Percentiles rank a stretch among this genome's conserved stretches.
These are phyloP conservation scores for Naganishia antarctica DNA, from an alignment of 768 basidiomycete species.

Conservation along the genomic window DNA sequence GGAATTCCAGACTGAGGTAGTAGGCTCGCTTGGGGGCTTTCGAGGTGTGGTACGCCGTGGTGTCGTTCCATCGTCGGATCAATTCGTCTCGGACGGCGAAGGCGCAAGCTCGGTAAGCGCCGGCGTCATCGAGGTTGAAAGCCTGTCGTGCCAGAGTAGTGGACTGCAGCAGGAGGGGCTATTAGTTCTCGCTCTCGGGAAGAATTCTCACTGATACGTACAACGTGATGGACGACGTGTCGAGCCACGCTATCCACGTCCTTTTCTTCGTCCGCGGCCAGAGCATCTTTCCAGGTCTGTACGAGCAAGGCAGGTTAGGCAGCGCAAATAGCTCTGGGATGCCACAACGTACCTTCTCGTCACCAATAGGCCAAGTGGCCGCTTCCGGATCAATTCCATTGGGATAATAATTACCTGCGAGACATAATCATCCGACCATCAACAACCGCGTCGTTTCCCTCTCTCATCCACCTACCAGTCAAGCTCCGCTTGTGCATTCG, in stretches of 20 bases:
- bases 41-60: conserved; percentile 57
- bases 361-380: conserved; percentile 49
- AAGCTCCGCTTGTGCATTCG: conserved; percentile 31
- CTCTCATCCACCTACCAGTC: conserved; percentile 23
- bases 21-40: conserved; percentile 55
- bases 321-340: too few species aligned
- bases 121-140: conserved; percentile 70
- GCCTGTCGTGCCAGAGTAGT: conserved; percentile 82
- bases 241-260: conserved; percentile 39
- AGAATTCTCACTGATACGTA: background rate
- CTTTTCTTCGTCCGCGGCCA: conserved; percentile 41
- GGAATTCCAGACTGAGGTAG: conserved; percentile 90
- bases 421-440: background rate
- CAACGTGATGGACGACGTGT: conserved; percentile 42
- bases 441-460: background rate
- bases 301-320: background rate
- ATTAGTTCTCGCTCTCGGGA: conserved; percentile 8
- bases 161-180: conserved; percentile 22
- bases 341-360: conserved; percentile 34
- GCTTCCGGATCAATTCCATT: conserved; percentile 34
- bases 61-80: conserved; percentile 68
- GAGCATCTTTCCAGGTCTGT: conserved; percentile 45
- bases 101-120: conserved; percentile 88
- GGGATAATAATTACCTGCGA: conserved; percentile 41
- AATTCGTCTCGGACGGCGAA: conserved; percentile 82